phyloP scores from a whole-genome alignment of 768 basidiomycete genomes.

The Pleurotus salmoneostramineus region DNA sequence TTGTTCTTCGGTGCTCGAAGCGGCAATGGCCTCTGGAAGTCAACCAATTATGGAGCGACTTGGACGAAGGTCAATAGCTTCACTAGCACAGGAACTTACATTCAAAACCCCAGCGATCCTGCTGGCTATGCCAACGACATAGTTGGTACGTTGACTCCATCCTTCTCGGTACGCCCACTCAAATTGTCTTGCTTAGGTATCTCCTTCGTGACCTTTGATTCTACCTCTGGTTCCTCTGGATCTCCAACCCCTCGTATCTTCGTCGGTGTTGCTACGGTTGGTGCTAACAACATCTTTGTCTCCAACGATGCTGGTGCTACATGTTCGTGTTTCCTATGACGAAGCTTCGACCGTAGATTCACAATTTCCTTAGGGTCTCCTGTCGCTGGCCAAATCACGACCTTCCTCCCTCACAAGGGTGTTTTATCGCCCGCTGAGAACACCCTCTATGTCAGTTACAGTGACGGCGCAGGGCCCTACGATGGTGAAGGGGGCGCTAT shows the following conservation, averaged over 20 bases:
- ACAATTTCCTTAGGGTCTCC: constrained; percentile 39
- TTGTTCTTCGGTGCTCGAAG: constrained; percentile 61
- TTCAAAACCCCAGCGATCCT: neutral
- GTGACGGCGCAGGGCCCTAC: constrained; percentile 62
- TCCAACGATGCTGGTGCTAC: constrained; percentile 52
- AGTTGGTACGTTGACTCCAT: too few relatives aligned
- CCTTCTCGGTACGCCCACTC: too few relatives aligned
- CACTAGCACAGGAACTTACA: constrained; percentile 46
- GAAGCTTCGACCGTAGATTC: neutral
- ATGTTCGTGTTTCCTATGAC: constrained; percentile 32
- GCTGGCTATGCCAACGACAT: too few relatives aligned
- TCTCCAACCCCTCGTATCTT: constrained; percentile 59
- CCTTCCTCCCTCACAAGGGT: constrained; percentile 63
- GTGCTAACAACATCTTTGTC: constrained; percentile 52
- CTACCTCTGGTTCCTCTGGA: constrained; percentile 48
- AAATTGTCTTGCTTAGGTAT: constrained; percentile 20
- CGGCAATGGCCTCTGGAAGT: constrained; percentile 66
- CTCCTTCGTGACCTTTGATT: constrained; percentile 61
- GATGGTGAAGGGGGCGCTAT: constrained; percentile 52
- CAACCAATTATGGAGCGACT: constrained; percentile 50
- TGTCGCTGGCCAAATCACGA: constrained; percentile 52
- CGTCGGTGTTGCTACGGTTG: constrained; percentile 59
- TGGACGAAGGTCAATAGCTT: constrained; percentile 59
- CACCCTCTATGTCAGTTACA: constrained; percentile 56
- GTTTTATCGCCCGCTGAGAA: constrained; percentile 56